Conservation (phyloP, 2,329 filamentous ascomycete species). For the Aureobasidium mangrovei region DNA sequence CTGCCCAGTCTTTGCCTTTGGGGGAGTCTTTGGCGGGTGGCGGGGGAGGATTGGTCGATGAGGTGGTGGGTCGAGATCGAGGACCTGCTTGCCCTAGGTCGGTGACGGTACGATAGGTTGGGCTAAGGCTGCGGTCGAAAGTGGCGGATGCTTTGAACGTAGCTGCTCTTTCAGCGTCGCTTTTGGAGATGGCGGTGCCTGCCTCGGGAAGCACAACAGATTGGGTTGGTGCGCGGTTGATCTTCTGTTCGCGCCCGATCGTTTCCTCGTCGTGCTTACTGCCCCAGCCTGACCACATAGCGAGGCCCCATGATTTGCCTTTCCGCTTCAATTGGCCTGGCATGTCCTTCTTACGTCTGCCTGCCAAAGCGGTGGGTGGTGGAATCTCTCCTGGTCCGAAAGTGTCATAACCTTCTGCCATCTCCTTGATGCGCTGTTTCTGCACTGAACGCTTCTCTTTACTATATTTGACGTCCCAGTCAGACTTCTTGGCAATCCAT, state of each 20-base stretch:
- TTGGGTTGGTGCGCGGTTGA: constrained; percentile 25
- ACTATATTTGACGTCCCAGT: constrained; percentile 66
- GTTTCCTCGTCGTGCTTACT: constrained; percentile 79
- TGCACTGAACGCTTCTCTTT: constrained; percentile 63
- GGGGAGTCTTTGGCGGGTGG: constrained; percentile 7
- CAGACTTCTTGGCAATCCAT: constrained; percentile 67
- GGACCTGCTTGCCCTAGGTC: constrained; percentile 6
- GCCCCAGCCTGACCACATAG: constrained; percentile 80
- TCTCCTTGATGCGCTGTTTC: constrained; percentile 63
- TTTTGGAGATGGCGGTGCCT: background rate
- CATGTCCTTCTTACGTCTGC: constrained; percentile 46
- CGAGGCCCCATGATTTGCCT: constrained; percentile 57
- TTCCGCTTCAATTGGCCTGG: constrained; percentile 38
- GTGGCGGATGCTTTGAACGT: background rate
- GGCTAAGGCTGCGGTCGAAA: constrained; percentile 7
- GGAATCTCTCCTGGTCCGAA: constrained; percentile 65
- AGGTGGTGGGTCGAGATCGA: background rate
- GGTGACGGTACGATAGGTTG: constrained; percentile 3
- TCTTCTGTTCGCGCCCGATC: constrained; percentile 51
- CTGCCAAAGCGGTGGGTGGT: constrained; percentile 74
- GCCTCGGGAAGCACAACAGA: constrained; percentile 3
- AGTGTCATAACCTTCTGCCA: constrained; percentile 60
- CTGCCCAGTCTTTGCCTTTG: background rate
- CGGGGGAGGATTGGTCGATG: background rate
- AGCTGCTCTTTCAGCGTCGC: background rate